Evolutionary conservation across 352 stramenopile species (phyloP).

Genomic region (Phytopythium montanum): DNA sequence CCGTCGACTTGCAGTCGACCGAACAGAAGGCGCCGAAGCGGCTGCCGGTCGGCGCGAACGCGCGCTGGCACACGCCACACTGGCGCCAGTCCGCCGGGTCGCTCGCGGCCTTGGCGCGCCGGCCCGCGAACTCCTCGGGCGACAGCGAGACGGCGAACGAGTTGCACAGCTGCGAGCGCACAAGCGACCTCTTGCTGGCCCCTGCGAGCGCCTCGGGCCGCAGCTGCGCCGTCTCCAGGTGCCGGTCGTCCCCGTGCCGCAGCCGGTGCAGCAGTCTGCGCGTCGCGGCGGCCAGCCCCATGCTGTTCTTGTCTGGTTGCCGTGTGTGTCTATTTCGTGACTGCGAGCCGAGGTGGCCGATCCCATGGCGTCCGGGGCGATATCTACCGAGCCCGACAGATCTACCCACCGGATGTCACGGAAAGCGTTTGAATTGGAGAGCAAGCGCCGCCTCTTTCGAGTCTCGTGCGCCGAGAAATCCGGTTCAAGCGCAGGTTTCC

Average conservation of each 20-base stretch:
- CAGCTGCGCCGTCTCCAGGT: conserved; percentile 56
- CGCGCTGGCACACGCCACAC: conserved; percentile 59
- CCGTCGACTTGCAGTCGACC: conserved; percentile 74
- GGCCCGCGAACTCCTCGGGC: conserved; percentile 28
- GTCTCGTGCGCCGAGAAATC: background rate
- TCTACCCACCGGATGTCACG: background rate
- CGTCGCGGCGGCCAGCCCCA: conserved; percentile 44
- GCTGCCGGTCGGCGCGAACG: conserved; percentile 49
- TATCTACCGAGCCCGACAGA: background rate
- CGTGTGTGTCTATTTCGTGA: background rate
- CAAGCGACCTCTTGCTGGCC: conserved; percentile 48
- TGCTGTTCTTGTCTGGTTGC: conserved; percentile 9
- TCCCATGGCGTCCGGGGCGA: too few species aligned
- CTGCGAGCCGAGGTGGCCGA: background rate
- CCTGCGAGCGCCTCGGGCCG: conserved; percentile 64
- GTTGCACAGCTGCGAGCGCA: conserved; percentile 53
- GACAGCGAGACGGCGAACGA: conserved; percentile 50
- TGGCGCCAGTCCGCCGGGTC: conserved; percentile 37
- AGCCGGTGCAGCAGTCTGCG: conserved; percentile 48
- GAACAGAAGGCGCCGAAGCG: conserved; percentile 62
- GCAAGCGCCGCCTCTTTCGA: background rate
- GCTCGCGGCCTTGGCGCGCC: conserved; percentile 46
- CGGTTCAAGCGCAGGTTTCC: background rate
- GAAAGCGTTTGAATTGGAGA: background rate
- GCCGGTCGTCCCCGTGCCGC: conserved; percentile 37